Percentiles rank a stretch among this genome's conserved stretches.
Evolutionary conservation across 495 filamentous ascomycete genomes (phyloP).

Genomic region (Podospora pseudoanserina): DNA sequence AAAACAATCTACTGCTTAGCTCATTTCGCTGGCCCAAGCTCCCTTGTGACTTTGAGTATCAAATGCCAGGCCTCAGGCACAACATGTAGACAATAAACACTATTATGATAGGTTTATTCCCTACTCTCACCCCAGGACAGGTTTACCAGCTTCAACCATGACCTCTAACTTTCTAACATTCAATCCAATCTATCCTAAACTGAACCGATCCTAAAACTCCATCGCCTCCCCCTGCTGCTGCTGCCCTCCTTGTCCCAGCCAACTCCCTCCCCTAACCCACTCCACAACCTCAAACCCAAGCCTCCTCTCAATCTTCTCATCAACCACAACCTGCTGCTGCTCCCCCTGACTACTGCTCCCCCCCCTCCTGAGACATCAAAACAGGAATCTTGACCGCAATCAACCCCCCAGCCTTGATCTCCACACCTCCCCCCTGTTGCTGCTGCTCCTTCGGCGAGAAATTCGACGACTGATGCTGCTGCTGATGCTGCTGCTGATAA

Average conservation of each 20-base stretch:
- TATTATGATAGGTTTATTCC: too few species aligned
- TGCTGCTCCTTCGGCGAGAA: neutral
- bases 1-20: too few species aligned
- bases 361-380: constrained; percentile 2
- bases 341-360: constrained; percentile 8
- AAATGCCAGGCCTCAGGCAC: too few species aligned
- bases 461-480: neutral
- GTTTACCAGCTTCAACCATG: neutral
- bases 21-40: too few species aligned
- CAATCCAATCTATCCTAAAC: neutral
- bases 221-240: constrained; percentile 9
- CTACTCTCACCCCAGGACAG: too few species aligned
- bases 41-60: too few species aligned
- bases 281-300: constrained; percentile 82
- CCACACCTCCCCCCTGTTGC: constrained; percentile 38
- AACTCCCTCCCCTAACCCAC: constrained; percentile 57
- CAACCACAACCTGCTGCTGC: constrained; percentile 42
- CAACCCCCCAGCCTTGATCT: constrained; percentile 47
- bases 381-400: constrained; percentile 35
- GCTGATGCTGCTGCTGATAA: constrained; percentile 18
- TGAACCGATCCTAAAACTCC: constrained; percentile 1
- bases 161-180: constrained; percentile 8
- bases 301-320: constrained; percentile 64
- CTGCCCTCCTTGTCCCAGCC: constrained; percentile 18
- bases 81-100: too few species aligned